Percentiles rank a stretch among this genome's conserved stretches.
phyloP scores from a whole-genome alignment of 176 grass and related monocot genomes.

The Bonia amplexicaulis region DNA sequence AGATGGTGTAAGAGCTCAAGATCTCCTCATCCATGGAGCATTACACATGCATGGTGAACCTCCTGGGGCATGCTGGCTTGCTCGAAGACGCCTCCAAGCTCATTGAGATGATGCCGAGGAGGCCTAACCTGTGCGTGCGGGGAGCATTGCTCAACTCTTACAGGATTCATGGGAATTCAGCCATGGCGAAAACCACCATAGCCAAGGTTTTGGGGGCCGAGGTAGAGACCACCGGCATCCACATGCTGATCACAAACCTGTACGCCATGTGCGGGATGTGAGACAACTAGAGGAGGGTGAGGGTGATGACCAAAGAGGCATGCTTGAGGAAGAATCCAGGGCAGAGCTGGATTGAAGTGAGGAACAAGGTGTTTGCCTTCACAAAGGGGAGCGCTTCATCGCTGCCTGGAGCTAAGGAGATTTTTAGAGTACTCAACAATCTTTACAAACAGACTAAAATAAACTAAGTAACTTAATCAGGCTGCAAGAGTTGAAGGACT shows the following conservation, averaged over 20 bases:
- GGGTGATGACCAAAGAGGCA: conserved; percentile 45
- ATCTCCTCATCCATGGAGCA: conserved; percentile 44
- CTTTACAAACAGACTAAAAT: not conserved
- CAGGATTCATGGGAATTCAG: conserved; percentile 39
- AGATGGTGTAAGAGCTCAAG: conserved; percentile 34
- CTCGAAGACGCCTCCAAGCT: conserved; percentile 34
- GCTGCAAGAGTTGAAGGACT: not conserved
- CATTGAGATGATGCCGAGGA: conserved; percentile 44
- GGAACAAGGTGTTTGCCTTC: conserved; percentile 44
- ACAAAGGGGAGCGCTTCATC: not conserved
- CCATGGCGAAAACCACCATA: conserved; percentile 29
- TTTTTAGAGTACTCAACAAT: conserved; percentile 19
- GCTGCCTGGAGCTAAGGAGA: not conserved
- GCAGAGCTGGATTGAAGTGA: conserved; percentile 60
- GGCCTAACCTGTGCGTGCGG: conserved; percentile 42
- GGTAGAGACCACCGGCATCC: conserved; percentile 32
- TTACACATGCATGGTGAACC: conserved; percentile 3
- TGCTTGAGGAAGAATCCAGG: conserved; percentile 61
- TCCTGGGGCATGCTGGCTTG: conserved; percentile 53
- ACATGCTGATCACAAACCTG: conserved; percentile 53
- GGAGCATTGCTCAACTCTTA: conserved; percentile 62
- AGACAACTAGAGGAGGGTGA: conserved; percentile 46
- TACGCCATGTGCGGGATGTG: conserved; percentile 60
- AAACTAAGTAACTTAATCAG: not conserved
- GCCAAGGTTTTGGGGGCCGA: conserved; percentile 27